These are phyloP conservation scores for Solanum peruvianum DNA, from an alignment of 257 asterid genomes.

Conservation along the genomic window DNA sequence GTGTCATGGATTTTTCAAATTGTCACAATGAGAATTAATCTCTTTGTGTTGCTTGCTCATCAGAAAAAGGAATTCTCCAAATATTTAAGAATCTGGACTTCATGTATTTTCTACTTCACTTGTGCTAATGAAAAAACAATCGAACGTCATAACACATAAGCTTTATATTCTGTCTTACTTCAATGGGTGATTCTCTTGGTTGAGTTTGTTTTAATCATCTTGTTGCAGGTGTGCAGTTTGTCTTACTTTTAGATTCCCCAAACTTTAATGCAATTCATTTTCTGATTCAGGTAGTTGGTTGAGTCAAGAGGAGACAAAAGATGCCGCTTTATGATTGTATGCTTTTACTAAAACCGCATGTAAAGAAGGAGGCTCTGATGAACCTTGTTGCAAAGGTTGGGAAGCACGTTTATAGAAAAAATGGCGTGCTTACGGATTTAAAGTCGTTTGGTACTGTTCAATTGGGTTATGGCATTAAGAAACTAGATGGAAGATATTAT, in stretches of 20 bases:
- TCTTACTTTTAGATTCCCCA: not conserved
- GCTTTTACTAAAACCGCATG: constrained; percentile 67
- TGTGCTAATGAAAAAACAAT: not conserved
- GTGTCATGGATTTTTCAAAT: not conserved
- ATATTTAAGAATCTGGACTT: not conserved
- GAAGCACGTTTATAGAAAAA: constrained; percentile 55
- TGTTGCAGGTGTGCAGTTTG: not conserved
- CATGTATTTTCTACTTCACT: not conserved
- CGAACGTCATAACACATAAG: not conserved
- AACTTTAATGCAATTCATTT: not conserved
- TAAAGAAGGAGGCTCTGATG: constrained; percentile 21
- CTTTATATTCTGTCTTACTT: not conserved
- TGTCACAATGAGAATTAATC: not conserved
- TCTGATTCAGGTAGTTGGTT: not conserved
- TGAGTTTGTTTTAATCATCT: not conserved
- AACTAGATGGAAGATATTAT: constrained; percentile 72
- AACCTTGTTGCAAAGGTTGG: constrained; percentile 53
- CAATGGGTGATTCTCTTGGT: not conserved
- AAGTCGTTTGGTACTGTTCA: constrained; percentile 46
- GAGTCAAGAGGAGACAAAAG: constrained; percentile 2
- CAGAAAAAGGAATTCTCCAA: not conserved
- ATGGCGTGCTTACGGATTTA: constrained; percentile 62
- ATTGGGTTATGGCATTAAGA: constrained; percentile 83
- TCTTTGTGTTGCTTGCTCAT: not conserved
- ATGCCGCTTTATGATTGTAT: constrained; percentile 95